phyloP scores from a whole-genome alignment of 352 stramenopile genomes.

The Globisporangium radiosum region DNA sequence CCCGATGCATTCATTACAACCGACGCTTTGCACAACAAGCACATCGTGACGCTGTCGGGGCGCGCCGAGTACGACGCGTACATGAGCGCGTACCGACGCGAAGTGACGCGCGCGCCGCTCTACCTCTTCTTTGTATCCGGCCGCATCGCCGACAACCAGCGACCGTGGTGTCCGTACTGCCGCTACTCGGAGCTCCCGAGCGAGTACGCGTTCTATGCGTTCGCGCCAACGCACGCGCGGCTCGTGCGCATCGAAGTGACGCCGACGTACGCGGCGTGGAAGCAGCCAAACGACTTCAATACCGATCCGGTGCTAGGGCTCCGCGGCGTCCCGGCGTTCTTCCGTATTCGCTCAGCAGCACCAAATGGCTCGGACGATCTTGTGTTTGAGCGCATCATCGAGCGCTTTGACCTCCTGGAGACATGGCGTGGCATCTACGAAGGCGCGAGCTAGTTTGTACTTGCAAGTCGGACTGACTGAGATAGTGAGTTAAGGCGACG shows the following conservation, averaged over 20 bases:
- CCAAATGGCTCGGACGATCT: conserved; percentile 14
- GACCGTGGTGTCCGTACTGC: conserved; percentile 79
- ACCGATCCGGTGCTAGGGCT: conserved; percentile 42
- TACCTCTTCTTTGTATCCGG: conserved; percentile 72
- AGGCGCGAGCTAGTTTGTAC: too few relatives aligned
- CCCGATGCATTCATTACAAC: conserved; percentile 34
- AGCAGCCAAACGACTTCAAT: conserved; percentile 48
- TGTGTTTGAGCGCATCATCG: conserved; percentile 34
- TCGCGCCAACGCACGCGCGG: conserved; percentile 42
- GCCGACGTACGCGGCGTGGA: conserved; percentile 57
- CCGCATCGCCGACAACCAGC: conserved; percentile 54
- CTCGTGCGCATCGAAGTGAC: conserved; percentile 66
- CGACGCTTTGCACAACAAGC: conserved; percentile 35
- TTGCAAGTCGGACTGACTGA: too few relatives aligned
- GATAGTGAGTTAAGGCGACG: too few relatives aligned
- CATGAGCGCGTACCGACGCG: conserved; percentile 28
- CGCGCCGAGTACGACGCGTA: conserved; percentile 34
- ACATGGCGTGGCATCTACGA: conserved; percentile 31
- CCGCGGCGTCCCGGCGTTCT: conserved; percentile 50
- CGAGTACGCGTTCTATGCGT: conserved; percentile 70
- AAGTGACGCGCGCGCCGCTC: conserved; percentile 28
- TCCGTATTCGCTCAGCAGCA: conserved; percentile 18
- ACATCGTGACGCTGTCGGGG: conserved; percentile 41
- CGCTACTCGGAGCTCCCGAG: conserved; percentile 65
- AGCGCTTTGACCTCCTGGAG: conserved; percentile 44